These are phyloP conservation scores for Euptelea pleiosperma DNA, from an alignment of 164 flowering plant species.

Conservation along the genomic window DNA sequence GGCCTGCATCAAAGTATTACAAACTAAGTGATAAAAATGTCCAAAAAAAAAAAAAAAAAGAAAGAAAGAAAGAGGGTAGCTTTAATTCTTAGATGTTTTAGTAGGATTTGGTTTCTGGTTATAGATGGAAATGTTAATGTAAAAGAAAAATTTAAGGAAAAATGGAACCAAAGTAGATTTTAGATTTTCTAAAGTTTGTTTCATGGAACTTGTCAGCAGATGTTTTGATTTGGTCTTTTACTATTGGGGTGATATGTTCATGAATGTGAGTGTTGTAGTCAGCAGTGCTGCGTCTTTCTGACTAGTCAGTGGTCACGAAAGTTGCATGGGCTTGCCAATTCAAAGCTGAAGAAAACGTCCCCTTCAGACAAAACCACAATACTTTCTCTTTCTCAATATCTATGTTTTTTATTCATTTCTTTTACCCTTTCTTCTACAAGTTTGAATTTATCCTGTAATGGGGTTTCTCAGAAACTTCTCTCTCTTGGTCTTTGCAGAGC, in stretches of 20 bases:
- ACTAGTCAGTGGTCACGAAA: constrained; percentile 25
- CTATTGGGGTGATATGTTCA: constrained; percentile 6
- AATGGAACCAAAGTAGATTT: too few relatives aligned
- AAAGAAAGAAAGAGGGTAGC: not conserved
- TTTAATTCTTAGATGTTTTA: not conserved
- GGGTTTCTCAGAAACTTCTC: constrained; percentile 8
- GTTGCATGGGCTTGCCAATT: constrained; percentile 30
- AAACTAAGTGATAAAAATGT: too few relatives aligned
- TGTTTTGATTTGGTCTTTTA: constrained; percentile 7
- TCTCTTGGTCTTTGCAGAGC: not conserved
- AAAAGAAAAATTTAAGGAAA: too few relatives aligned
- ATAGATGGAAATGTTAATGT: not conserved
- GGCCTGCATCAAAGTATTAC: constrained; percentile 7
- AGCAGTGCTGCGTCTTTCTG: constrained; percentile 11
- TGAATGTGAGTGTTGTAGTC: constrained; percentile 16
- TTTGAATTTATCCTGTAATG: constrained; percentile 3
- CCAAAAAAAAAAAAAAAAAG: not conserved
- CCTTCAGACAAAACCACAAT: constrained; percentile 15
- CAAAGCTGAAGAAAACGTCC: constrained; percentile 23
- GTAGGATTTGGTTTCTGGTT: not conserved
- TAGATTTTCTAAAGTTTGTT: too few relatives aligned
- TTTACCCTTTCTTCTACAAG: not conserved
- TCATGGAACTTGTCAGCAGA: not conserved
- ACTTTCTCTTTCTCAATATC: constrained; percentile 18
- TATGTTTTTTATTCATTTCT: not conserved